Evolutionary conservation across 1,284 basidiomycete species (phyloP).

Genomic region (Cutaneotrichosporon sp.): DNA sequence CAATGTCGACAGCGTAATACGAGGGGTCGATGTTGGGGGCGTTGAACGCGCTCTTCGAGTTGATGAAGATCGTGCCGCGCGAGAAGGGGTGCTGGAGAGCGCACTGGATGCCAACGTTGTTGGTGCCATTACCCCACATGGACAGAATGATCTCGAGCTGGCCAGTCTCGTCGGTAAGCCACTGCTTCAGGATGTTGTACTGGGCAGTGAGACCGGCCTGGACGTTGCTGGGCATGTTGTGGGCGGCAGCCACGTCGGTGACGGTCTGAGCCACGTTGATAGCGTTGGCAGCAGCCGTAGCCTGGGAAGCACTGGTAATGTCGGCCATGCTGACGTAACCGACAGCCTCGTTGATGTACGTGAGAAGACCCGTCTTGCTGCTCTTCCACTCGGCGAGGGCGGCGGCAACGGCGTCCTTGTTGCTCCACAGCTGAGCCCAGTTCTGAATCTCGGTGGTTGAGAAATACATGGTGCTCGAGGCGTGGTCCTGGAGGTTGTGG

Average conservation of each 20-base stretch:
- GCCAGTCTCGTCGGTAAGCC: constrained; percentile 40
- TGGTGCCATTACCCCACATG: constrained; percentile 38
- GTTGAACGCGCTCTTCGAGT: constrained; percentile 59
- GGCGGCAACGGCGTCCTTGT: constrained; percentile 25
- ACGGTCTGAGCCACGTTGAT: constrained; percentile 65
- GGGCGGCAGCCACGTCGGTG: constrained; percentile 61
- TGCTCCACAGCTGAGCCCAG: constrained; percentile 43
- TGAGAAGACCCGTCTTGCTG: constrained; percentile 45
- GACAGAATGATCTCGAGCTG: constrained; percentile 51
- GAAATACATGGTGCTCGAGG: constrained; percentile 53
- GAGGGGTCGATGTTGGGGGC: constrained; percentile 63
- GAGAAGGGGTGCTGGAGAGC: constrained; percentile 54
- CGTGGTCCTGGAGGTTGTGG: constrained; percentile 71
- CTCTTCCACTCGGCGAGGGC: constrained; percentile 34
- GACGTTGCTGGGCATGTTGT: constrained; percentile 40
- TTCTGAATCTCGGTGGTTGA: constrained; percentile 31
- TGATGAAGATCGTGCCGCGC: constrained; percentile 57
- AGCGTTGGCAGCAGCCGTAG: constrained; percentile 51
- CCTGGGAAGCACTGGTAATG: constrained; percentile 26
- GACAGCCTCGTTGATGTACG: constrained; percentile 52
- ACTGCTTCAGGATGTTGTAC: constrained; percentile 40
- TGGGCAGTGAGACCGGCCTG: constrained; percentile 43
- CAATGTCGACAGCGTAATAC: constrained; percentile 57
- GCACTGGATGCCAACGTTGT: constrained; percentile 46
- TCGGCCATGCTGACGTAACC: constrained; percentile 30